These are phyloP conservation scores for Cutaneotrichosporon sp. DNA, from an alignment of 1,284 basidiomycete species.

Conservation along the genomic window DNA sequence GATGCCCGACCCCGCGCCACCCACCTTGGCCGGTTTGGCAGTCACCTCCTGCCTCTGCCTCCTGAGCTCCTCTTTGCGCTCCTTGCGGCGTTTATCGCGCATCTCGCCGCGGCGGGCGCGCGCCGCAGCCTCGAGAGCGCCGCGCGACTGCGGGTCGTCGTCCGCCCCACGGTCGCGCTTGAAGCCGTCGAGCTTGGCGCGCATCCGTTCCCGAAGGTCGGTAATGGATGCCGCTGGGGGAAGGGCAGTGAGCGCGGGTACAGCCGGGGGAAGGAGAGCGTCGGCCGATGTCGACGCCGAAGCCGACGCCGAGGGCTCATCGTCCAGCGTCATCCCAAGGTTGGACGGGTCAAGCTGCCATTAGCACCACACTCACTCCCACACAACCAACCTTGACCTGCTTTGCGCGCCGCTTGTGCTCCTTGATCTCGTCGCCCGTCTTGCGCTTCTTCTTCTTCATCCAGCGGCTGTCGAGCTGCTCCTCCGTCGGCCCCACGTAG, in stretches of 20 bases:
- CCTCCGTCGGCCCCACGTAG: slow-evolving; percentile 67
- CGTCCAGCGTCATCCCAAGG: slow-evolving; percentile 43
- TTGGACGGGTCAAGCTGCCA: slow-evolving; percentile 80
- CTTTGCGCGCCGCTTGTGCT: slow-evolving; percentile 76
- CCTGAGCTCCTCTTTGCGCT: slow-evolving; percentile 73
- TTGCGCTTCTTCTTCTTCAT: slow-evolving; percentile 84
- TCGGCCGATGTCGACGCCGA: not conserved
- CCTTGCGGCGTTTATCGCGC: slow-evolving; percentile 73
- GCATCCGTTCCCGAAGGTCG: slow-evolving; percentile 69
- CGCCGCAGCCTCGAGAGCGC: slow-evolving; percentile 74
- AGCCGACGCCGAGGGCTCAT: slow-evolving; percentile 26
- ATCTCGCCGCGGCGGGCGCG: slow-evolving; percentile 68
- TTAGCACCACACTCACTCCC: not conserved
- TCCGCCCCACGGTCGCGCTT: slow-evolving; percentile 52
- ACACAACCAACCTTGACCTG: slow-evolving; percentile 65
- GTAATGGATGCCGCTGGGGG: slow-evolving; percentile 61
- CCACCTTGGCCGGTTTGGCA: slow-evolving; percentile 42
- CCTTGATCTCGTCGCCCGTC: slow-evolving; percentile 76
- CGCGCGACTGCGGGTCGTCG: slow-evolving; percentile 52
- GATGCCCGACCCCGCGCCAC: too few species aligned
- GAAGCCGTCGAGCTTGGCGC: slow-evolving; percentile 67
- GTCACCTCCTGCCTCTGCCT: slow-evolving; percentile 51
- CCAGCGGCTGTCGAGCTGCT: slow-evolving; percentile 68
- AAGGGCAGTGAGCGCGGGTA: slow-evolving; percentile 56
- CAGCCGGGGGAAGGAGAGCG: slow-evolving; percentile 13